phyloP scores from a whole-genome alignment of 208 protist species.

The Crithidia thermophila region DNA sequence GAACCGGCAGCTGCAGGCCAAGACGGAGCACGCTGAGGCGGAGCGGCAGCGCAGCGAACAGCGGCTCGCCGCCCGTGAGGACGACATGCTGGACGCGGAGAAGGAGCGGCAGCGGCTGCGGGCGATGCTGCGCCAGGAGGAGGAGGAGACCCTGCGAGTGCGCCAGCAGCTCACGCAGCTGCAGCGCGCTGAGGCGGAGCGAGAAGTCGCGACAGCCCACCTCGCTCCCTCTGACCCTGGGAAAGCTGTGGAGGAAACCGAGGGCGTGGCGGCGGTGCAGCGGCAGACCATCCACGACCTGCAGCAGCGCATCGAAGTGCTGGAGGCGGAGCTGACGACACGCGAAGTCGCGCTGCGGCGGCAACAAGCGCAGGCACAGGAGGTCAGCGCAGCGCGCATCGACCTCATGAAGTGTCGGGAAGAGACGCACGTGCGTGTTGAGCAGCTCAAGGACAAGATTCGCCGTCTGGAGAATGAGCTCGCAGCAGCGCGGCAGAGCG shows the following conservation, averaged over 20 bases:
- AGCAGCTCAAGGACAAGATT: slow-evolving; percentile 16
- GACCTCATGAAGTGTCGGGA: slow-evolving; percentile 16
- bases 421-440: slow-evolving; percentile 4
- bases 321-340: slow-evolving; percentile 13
- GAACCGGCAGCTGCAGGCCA: slow-evolving; percentile 23
- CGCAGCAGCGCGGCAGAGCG: not conserved
- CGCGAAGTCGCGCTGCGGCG: slow-evolving; percentile 19
- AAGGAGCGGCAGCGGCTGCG: slow-evolving; percentile 39
- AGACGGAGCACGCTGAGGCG: slow-evolving; percentile 25
- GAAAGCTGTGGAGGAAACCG: no score
- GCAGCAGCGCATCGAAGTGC: slow-evolving; percentile 15
- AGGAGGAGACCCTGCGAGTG: slow-evolving; percentile 31
- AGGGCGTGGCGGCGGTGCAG: slow-evolving; percentile 2
- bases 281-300: slow-evolving; percentile 7
- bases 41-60: slow-evolving; percentile 35
- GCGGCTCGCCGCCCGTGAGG: slow-evolving; percentile 31
- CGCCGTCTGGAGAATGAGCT: slow-evolving; percentile 11
- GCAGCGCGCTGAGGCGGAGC: slow-evolving; percentile 14
- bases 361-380: slow-evolving; percentile 10
- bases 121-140: slow-evolving; percentile 35
- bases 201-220: not conserved
- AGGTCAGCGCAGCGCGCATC: slow-evolving; percentile 10
- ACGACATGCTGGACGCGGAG: slow-evolving; percentile 31
- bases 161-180: slow-evolving; percentile 28
- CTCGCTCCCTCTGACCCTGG: no score